Conservation (phyloP, 768 basidiomycete species). For the Mycena olivaceomarginata region DNA sequence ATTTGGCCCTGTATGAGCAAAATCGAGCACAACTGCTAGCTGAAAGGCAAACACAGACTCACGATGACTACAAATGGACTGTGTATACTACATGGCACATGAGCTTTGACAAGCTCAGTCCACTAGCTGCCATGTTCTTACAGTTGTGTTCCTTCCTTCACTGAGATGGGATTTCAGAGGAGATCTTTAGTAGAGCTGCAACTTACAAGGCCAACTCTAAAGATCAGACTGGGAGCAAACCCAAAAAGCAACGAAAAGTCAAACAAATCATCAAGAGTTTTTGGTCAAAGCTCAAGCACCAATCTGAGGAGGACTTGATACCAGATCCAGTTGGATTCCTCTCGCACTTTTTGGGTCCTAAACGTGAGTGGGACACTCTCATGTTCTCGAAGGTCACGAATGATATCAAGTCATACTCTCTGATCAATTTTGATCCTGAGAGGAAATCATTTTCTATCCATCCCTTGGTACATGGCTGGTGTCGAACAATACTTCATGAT, state of each 20-base stretch:
- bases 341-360: neutral
- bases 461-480: too few relatives aligned
- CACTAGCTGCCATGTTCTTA: neutral
- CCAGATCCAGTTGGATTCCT: neutral
- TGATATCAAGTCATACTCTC: slow-evolving; percentile 12
- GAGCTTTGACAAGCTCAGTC: slow-evolving; percentile 20
- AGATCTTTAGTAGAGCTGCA: neutral
- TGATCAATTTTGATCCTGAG: too few relatives aligned
- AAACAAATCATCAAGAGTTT: too few relatives aligned
- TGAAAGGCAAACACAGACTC: neutral
- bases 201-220: too few relatives aligned
- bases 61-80: slow-evolving; percentile 35
- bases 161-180: neutral
- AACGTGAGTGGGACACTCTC: slow-evolving; percentile 5
- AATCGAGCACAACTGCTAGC: neutral
- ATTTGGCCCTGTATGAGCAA: slow-evolving; percentile 5
- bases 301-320: too few relatives aligned
- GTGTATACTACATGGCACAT: slow-evolving; percentile 38
- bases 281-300: too few relatives aligned
- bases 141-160: too few relatives aligned
- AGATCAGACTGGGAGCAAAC: too few relatives aligned
- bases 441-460: too few relatives aligned
- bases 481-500: too few relatives aligned
- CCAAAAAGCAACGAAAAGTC: too few relatives aligned
- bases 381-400: neutral